Evolutionary conservation across 75 land plant species (phyloP), one percentile per base, ranked within the genome.

Genomic region (Sequoiadendron giganteum): DNA sequence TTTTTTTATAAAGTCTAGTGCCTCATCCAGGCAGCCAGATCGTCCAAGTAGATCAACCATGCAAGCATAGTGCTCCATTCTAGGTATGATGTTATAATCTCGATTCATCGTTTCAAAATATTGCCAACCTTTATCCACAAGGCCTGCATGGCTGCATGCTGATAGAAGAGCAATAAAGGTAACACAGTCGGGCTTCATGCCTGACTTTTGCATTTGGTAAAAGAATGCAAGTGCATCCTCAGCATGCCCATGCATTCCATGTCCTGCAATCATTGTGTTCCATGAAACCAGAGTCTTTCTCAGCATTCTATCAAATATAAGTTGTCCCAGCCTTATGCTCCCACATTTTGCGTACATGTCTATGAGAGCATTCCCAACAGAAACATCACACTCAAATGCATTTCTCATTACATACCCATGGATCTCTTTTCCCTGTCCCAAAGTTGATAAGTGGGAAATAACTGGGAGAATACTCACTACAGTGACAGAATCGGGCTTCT

Each of bases 21-120:
- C 88, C 81, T 77, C 88, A 30, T 89, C 19, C 10, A 89, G 73
- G 58, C 45, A 34, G 19, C 89, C 88, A 43, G 89, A 43, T 61
- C 89, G 88, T n/a, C 88, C 89, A 86, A 89, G 88, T 10, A 89
- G 88, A 43, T 88, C 89, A 34, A 88, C 89, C 89, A 88, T 88
- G 76, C 88, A 88, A 86, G 61, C 88, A 86, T 86, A 86, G 52
- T 89, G 89, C 52, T 75, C 88, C 32, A 42, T 34, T 40, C 68
- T 28, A 79, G 88, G 88, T 30, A 87, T 49, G 10, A 87, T 81
- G 81, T 30, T 32, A 30, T 87, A 76, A 38, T 88, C 58, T 70
- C 28, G 21, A 54, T 49, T 61, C 89, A 88, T 88, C 1, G 18
- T 13, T 39, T 77, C 40, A 34, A 88, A 88, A 47, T 40, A 85